Percentiles rank a stretch among this genome's conserved stretches.
Evolutionary conservation across 2,329 filamentous ascomycete species (phyloP).

Genomic region (Ophiostoma piceae): DNA sequence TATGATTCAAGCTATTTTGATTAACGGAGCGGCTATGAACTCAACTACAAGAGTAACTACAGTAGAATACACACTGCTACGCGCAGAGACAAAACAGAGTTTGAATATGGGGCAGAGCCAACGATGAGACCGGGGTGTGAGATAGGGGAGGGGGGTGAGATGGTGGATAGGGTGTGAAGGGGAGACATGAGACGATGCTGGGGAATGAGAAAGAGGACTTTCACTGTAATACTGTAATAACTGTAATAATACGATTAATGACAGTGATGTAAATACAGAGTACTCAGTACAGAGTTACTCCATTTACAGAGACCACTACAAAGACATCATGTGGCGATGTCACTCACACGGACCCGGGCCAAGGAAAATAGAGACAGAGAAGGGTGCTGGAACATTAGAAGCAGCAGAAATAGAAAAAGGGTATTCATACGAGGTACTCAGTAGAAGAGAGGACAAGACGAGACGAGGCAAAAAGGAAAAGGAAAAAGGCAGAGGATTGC

Average conservation of each 20-base stretch:
- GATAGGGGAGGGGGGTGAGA: constrained; percentile 1
- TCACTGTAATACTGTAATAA: too few species aligned
- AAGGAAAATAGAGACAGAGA: constrained; percentile 8
- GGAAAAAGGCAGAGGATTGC: neutral
- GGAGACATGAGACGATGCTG: neutral
- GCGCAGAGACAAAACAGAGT: constrained; percentile 15
- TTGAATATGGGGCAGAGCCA: constrained; percentile 13
- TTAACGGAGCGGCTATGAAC: neutral
- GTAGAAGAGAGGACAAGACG: neutral
- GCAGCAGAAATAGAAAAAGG: constrained; percentile 8
- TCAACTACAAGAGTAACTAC: neutral
- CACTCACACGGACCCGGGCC: constrained; percentile 7
- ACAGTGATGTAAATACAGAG: neutral
- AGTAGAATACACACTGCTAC: neutral
- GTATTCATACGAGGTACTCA: too few species aligned
- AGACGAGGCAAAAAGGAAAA: neutral
- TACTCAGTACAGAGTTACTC: neutral
- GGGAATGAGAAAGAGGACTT: constrained; percentile 4
- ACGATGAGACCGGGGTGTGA: constrained; percentile 15
- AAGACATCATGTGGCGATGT: constrained; percentile 11
- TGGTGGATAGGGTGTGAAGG: neutral
- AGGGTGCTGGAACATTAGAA: constrained; percentile 4
- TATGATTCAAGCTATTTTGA: neutral
- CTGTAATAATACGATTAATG: too few species aligned
- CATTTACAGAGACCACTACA: neutral